Base-by-base conservation (phyloP, 352 stramenopile genomes). In the Phytophthora quininea region DNA sequence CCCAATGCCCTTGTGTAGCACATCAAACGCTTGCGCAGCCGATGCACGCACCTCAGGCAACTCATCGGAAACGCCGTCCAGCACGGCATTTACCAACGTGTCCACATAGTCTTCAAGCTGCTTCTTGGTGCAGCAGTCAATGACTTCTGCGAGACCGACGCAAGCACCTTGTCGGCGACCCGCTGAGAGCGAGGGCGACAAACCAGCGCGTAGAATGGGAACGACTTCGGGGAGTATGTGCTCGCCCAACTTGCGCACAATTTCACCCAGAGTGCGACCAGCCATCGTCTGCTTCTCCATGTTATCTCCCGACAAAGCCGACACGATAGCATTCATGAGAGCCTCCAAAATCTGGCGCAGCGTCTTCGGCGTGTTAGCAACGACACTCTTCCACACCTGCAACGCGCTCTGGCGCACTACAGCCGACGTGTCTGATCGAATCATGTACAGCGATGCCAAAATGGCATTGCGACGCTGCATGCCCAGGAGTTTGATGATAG, bases 371-470 rank as follows among this genome's bases (percentile, higher is more conserved):
- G 98, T 99, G 82, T 99, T 99, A 45, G 83, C 77, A 4, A 99
- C 97, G 30, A 99, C 93, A 63, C 96, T 99, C 89, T 99, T 99
- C 98, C 98, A 99, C 19, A 97, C 88, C 76, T 99, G 96, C 38
- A 99, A 76, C 40, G 98, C 96, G 58, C 84, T 96, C 73, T 99
- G 97, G 14, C 98, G 95, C 64, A 99, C 98, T 11, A 98, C 88
- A 10, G 95, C 87, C 47, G 92, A 96, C 35, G 92, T 98, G 77
- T 99, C 98, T 52, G 93, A 99, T 51, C 98, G 90, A 62, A 98
- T 96, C 72, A 99, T 97, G 86, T 99, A 99, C 19, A 99, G 78
- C 60, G 95, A 98, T 52, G 97, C 91, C 50, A 99, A 88, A 54
- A 99, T 97, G 29, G 95, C 91, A 69, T 98, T 98, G 47, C 97